Conservation (phyloP, 2,329 filamentous ascomycete species). For the Knoxdaviesia proteae region DNA sequence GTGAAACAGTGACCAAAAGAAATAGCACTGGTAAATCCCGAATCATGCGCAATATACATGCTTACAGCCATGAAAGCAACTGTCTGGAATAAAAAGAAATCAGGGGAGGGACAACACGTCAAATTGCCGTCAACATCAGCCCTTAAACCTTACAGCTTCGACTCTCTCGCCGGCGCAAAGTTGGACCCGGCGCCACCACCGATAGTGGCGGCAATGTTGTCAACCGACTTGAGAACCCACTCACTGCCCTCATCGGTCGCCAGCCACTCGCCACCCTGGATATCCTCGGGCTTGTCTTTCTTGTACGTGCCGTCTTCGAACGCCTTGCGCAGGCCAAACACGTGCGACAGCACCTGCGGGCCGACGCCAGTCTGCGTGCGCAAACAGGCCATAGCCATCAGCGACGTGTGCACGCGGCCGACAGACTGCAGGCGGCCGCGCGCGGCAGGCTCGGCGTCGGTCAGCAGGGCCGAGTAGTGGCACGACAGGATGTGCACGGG, state of each 20-base stretch:
- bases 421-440: conserved; percentile 27
- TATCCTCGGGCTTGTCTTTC: conserved; percentile 10
- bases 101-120: too few relatives aligned
- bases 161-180: conserved; percentile 13
- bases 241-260: conserved; percentile 23
- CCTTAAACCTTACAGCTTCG: conserved; percentile 8
- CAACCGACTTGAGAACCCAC: conserved; percentile 24
- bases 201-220: conserved; percentile 22
- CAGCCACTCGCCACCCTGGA: conserved; percentile 18
- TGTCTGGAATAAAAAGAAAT: too few relatives aligned
- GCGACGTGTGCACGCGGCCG: conserved; percentile 49
- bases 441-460: conserved; percentile 35
- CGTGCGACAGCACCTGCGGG: conserved; percentile 61
- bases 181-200: conserved; percentile 14
- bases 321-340: conserved; percentile 62
- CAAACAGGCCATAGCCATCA: conserved; percentile 56
- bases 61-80: too few relatives aligned
- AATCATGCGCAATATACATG: too few relatives aligned
- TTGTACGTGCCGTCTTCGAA: conserved; percentile 42
- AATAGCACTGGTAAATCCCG: too few relatives aligned
- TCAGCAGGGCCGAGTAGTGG: conserved; percentile 55
- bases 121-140: too few relatives aligned
- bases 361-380: conserved; percentile 64
- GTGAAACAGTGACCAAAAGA: too few relatives aligned
- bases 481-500: conserved; percentile 59